phyloP scores from a whole-genome alignment of 148 eudicot genomes.

The Heliamphora exappendiculata region DNA sequence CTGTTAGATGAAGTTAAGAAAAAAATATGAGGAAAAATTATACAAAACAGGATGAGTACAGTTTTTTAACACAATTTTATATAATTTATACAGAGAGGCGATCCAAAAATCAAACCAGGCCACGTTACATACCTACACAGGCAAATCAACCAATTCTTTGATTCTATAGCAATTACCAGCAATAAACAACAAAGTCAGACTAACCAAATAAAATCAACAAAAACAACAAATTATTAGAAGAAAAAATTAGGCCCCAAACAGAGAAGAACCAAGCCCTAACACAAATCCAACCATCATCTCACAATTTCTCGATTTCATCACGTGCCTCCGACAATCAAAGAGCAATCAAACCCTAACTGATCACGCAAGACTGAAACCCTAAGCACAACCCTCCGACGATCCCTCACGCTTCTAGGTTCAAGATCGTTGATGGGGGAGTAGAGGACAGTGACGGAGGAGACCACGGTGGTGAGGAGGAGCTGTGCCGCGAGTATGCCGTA shows the following conservation, averaged over 20 bases:
- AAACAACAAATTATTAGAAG: background rate
- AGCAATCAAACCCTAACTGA: too few species aligned
- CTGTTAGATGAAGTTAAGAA: too few species aligned
- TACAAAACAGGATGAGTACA: too few species aligned
- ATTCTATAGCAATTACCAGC: background rate
- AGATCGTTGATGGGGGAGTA: constrained; percentile 66
- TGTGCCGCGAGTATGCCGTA: constrained; percentile 86
- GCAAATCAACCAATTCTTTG: too few species aligned
- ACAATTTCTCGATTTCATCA: background rate
- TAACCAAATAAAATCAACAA: background rate
- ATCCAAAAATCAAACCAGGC: too few species aligned
- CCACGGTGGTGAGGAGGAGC: constrained; percentile 69
- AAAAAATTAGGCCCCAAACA: background rate
- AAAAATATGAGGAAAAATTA: too few species aligned
- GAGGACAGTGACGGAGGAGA: constrained; percentile 64
- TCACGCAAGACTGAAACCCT: too few species aligned
- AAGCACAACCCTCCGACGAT: background rate
- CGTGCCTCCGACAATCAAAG: too few species aligned
- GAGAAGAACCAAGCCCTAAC: background rate
- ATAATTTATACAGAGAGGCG: too few species aligned
- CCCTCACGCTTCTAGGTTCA: background rate
- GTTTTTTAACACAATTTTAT: too few species aligned
- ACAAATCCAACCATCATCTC: too few species aligned
- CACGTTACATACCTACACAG: too few species aligned
- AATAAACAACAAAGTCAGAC: background rate